phyloP scores from a whole-genome alignment of 2,329 filamentous ascomycete genomes.

The Trichoderma sp. region DNA sequence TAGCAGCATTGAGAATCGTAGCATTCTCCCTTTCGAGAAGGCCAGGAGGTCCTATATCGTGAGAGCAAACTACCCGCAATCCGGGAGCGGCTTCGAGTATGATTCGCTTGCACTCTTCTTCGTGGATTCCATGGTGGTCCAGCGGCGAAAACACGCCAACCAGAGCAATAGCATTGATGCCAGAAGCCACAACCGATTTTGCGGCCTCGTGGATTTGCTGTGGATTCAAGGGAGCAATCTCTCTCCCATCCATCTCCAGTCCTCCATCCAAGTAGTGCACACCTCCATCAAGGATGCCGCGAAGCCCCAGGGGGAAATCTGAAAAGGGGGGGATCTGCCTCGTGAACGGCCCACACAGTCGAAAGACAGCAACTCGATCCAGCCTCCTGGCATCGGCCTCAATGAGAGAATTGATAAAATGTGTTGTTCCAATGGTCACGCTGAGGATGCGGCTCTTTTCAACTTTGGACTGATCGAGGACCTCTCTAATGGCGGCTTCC shows the following conservation, averaged over 20 bases:
- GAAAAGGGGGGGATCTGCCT: conserved; percentile 48
- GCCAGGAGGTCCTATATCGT: conserved; percentile 47
- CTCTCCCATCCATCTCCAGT: conserved; percentile 51
- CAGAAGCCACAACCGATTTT: conserved; percentile 38
- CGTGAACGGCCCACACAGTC: conserved; percentile 50
- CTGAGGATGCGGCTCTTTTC: conserved; percentile 44
- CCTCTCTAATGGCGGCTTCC: conserved; percentile 46
- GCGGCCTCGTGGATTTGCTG: conserved; percentile 41
- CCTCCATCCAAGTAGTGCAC: conserved; percentile 48
- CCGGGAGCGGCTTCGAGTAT: conserved; percentile 41
- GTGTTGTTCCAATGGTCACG: conserved; percentile 53
- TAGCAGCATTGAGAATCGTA: conserved; percentile 56
- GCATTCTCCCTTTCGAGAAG: conserved; percentile 54
- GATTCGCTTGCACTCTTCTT: conserved; percentile 42
- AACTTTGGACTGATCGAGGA: conserved; percentile 43
- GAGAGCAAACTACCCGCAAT: conserved; percentile 45
- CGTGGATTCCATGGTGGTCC: conserved; percentile 45
- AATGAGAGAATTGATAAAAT: conserved; percentile 53
- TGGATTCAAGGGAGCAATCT: conserved; percentile 43
- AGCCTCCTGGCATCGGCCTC: conserved; percentile 48
- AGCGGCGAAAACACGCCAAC: conserved; percentile 51
- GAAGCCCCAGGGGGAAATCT: conserved; percentile 47
- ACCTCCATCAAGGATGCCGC: conserved; percentile 45
- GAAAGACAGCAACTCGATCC: conserved; percentile 48
- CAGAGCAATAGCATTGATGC: conserved; percentile 44